These are phyloP conservation scores for Pichia sp. DNA, from an alignment of 1,139 yeast species.

Conservation along the genomic window DNA sequence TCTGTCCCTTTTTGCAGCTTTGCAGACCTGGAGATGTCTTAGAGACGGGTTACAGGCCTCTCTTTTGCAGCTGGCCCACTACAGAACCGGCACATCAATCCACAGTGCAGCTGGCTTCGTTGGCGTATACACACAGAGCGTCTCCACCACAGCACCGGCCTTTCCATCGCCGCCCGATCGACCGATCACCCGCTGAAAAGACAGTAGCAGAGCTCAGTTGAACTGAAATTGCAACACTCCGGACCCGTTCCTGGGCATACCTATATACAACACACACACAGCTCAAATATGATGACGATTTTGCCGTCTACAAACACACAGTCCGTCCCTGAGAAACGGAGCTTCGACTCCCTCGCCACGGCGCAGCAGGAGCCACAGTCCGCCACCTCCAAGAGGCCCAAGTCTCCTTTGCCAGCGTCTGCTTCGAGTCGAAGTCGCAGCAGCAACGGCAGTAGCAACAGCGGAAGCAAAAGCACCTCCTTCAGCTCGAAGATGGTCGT, in stretches of 20 bases:
- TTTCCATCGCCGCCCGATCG: too few relatives aligned
- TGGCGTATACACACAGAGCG: too few relatives aligned
- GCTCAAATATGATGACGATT: conserved; percentile 13
- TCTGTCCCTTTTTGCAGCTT: background rate
- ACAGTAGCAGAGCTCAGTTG: too few relatives aligned
- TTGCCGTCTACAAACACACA: conserved; percentile 5
- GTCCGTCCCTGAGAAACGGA: conserved; percentile 8
- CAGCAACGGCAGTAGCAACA: too few relatives aligned
- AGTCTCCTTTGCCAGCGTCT: background rate
- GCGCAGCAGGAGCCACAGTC: background rate
- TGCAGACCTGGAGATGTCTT: background rate
- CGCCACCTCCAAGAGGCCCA: background rate
- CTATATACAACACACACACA: background rate
- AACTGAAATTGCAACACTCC: too few relatives aligned
- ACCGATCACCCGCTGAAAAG: too few relatives aligned
- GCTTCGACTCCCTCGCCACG: conserved; percentile 31
- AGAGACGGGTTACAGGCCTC: background rate
- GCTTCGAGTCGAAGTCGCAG: background rate
- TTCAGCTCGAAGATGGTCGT: conserved; percentile 15
- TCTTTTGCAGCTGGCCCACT: too few relatives aligned
- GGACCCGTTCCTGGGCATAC: too few relatives aligned
- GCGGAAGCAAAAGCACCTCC: background rate
- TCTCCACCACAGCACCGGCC: too few relatives aligned
- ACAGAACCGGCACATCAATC: too few relatives aligned
- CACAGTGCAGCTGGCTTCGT: too few relatives aligned